Percentiles rank a stretch among this genome's conserved stretches.
phyloP scores from a whole-genome alignment of 2,329 filamentous ascomycete genomes.

The Moelleriella libera region DNA sequence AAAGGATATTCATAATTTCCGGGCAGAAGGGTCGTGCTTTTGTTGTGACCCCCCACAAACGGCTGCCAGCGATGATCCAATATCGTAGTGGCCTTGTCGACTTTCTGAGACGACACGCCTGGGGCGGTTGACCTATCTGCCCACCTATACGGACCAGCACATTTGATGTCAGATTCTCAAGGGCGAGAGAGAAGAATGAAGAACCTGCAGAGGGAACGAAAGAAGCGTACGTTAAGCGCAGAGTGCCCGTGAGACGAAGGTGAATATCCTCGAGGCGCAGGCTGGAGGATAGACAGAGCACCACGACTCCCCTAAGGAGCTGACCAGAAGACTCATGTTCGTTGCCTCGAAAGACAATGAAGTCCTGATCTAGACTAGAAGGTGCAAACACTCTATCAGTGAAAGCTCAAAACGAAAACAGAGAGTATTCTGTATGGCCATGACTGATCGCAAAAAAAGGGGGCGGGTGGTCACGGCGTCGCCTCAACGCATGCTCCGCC shows the following conservation, averaged over 20 bases:
- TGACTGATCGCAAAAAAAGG: too few relatives aligned
- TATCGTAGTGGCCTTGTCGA: constrained; percentile 45
- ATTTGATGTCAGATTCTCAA: constrained; percentile 5
- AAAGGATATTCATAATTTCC: constrained; percentile 82
- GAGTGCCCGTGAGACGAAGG: constrained; percentile 55
- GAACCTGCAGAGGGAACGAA: constrained; percentile 6
- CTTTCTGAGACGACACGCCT: constrained; percentile 42
- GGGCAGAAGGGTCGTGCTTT: constrained; percentile 45
- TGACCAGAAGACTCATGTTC: constrained; percentile 66
- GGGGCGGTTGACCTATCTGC: constrained; percentile 39
- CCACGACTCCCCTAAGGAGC: constrained; percentile 57
- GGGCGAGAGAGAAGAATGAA: constrained; percentile 2
- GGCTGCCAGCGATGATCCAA: constrained; percentile 56
- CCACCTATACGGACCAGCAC: constrained; percentile 28
- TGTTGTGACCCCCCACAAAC: constrained; percentile 44
- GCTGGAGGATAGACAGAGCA: constrained; percentile 56
- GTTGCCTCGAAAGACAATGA: constrained; percentile 63
- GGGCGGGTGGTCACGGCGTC: too few relatives aligned
- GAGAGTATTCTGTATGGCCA: too few relatives aligned
- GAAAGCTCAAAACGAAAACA: neutral
- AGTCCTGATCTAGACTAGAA: constrained; percentile 59
- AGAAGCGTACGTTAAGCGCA: constrained; percentile 44
- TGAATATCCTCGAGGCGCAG: constrained; percentile 62
- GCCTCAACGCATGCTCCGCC: too few relatives aligned
- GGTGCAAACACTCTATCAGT: neutral